A percentile compares a stretch with the other conserved stretches of the same genome.
Conservation (phyloP, 768 basidiomycete species). For the Pisolithus sp. region DNA sequence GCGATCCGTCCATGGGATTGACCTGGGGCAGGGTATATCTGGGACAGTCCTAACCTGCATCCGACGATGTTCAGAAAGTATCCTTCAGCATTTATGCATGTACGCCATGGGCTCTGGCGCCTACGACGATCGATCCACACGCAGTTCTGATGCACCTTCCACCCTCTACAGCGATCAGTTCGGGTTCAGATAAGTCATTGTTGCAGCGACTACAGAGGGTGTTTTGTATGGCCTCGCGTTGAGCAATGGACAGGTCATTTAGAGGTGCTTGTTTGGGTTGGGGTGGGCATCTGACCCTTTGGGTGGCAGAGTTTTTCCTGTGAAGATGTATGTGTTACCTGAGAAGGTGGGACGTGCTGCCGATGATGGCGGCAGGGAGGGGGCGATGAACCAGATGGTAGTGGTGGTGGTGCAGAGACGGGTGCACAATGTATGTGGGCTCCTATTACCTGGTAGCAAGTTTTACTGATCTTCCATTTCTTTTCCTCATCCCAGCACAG, state of each 20-base stretch:
- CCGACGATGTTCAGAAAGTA: too few species aligned
- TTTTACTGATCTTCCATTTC: too few species aligned
- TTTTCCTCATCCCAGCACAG: too few species aligned
- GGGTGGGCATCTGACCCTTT: conserved; percentile 52
- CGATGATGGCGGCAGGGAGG: conserved; percentile 24
- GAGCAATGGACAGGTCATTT: conserved; percentile 67
- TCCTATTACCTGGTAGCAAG: neutral
- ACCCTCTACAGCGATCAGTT: too few species aligned
- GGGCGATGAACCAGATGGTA: conserved; percentile 45
- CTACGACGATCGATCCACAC: too few species aligned
- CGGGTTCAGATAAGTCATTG: conserved; percentile 80
- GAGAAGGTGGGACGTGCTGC: conserved; percentile 1
- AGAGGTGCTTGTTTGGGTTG: conserved; percentile 72
- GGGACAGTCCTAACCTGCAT: too few species aligned
- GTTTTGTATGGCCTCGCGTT: conserved; percentile 85
- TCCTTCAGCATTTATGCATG: too few species aligned
- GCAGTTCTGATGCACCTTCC: too few species aligned
- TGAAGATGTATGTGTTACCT: conserved; percentile 53
- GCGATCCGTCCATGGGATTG: too few species aligned
- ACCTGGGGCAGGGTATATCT: too few species aligned
- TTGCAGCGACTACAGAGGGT: conserved; percentile 63
- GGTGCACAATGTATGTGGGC: conserved; percentile 51
- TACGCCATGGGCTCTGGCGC: too few species aligned
- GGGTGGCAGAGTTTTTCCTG: conserved; percentile 51
- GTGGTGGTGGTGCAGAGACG: conserved; percentile 56